These are phyloP conservation scores for Halteria grandinella DNA, from an alignment of 73 alveolate species.

Conservation along the genomic window DNA sequence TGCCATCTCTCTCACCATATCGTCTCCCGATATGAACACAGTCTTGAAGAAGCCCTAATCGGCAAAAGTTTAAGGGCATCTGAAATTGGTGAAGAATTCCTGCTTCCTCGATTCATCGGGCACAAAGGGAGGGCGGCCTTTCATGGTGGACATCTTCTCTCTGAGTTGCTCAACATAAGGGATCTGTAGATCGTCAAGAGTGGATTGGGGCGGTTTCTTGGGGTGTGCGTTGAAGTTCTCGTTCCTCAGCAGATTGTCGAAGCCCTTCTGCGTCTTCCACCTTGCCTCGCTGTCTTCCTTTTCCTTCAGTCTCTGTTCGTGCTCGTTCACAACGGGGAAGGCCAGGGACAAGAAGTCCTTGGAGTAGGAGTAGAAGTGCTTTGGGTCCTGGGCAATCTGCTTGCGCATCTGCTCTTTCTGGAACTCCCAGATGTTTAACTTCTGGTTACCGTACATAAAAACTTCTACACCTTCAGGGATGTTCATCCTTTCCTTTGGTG, in stretches of 20 bases:
- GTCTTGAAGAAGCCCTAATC: slow-evolving; percentile 68
- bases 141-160: slow-evolving; percentile 46
- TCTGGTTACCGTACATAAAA: slow-evolving; percentile 70
- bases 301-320: slow-evolving; percentile 50
- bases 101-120: slow-evolving; percentile 55
- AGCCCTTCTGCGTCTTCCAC: slow-evolving; percentile 71
- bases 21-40: slow-evolving; percentile 72
- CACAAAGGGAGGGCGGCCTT: slow-evolving; percentile 28
- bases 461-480: slow-evolving; percentile 76
- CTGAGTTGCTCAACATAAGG: slow-evolving; percentile 59
- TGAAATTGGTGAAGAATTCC: slow-evolving; percentile 33
- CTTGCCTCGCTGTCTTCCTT: slow-evolving; percentile 56
- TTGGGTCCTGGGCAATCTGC: slow-evolving; percentile 49
- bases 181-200: slow-evolving; percentile 51
- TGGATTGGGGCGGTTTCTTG: slow-evolving; percentile 60
- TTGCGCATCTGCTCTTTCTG: slow-evolving; percentile 68
- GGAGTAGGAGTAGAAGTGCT: slow-evolving; percentile 71
- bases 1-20: slow-evolving; percentile 60
- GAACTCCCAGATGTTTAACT: slow-evolving; percentile 66
- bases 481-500: slow-evolving; percentile 54
- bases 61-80: slow-evolving; percentile 45
- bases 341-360: slow-evolving; percentile 60
- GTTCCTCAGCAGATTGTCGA: slow-evolving; percentile 46
- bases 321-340: slow-evolving; percentile 76
- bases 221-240: slow-evolving; percentile 59